These are phyloP conservation scores for Fusarium bulbicola DNA, from an alignment of 2,329 filamentous ascomycete species.

Conservation along the genomic window DNA sequence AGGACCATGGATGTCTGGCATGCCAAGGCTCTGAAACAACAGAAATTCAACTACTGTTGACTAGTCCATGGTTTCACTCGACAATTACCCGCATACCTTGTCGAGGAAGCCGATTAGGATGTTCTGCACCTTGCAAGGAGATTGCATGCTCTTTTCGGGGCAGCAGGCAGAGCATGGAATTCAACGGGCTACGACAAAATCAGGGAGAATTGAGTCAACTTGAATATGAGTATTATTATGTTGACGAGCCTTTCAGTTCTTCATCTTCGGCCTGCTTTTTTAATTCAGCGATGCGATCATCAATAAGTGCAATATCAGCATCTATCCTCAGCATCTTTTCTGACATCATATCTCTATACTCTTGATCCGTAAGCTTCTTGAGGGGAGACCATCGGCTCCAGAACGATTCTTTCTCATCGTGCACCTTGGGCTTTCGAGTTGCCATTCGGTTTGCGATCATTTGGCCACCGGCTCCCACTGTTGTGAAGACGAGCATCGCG, in stretches of 20 bases:
- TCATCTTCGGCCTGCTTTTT: constrained; percentile 24
- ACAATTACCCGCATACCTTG: neutral
- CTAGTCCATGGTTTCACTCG: neutral
- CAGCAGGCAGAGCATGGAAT: neutral
- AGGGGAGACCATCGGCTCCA: constrained; percentile 77
- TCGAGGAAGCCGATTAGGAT: neutral
- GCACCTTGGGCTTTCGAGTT: constrained; percentile 35
- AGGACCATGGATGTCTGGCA: neutral
- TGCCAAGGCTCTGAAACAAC: neutral
- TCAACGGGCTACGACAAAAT: neutral
- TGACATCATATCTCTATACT: constrained; percentile 75
- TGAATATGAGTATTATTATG: constrained; percentile 3
- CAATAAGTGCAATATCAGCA: constrained; percentile 79
- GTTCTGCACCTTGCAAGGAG: constrained; percentile 6
- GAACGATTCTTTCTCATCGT: constrained; percentile 54
- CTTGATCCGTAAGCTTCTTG: constrained; percentile 73
- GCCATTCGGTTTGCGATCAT: constrained; percentile 47
- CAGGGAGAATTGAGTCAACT: neutral
- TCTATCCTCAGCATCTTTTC: constrained; percentile 78
- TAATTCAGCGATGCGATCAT: constrained; percentile 72
- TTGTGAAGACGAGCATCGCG: constrained; percentile 59
- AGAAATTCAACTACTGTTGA: neutral
- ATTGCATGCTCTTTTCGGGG: neutral
- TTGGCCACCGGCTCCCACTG: constrained; percentile 53
- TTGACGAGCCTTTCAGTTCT: constrained; percentile 9